phyloP scores from a whole-genome alignment of 1,284 basidiomycete genomes.

The Cryptococcus sp. region DNA sequence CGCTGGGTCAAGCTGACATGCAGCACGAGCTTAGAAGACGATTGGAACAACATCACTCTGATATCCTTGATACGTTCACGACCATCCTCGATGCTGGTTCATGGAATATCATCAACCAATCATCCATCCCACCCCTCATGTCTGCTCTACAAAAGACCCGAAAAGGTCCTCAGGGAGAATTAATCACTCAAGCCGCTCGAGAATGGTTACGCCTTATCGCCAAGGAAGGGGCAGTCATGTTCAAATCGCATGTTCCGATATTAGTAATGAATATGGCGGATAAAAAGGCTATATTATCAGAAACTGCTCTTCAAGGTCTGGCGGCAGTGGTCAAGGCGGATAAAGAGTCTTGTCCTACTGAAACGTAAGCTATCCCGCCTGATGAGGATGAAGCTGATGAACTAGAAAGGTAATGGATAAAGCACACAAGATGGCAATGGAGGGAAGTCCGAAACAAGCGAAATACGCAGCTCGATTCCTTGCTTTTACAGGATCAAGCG shows the following conservation, averaged over 20 bases:
- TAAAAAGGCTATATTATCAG: slow-evolving; percentile 57
- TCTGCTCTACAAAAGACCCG: slow-evolving; percentile 55
- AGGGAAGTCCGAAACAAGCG: slow-evolving; percentile 64
- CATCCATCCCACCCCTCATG: slow-evolving; percentile 71
- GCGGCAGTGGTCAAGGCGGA: slow-evolving; percentile 64
- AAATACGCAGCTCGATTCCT: slow-evolving; percentile 84
- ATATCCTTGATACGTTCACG: slow-evolving; percentile 64
- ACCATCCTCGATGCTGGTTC: slow-evolving; percentile 67
- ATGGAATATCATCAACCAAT: slow-evolving; percentile 74
- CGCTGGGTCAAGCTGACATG: slow-evolving; percentile 3
- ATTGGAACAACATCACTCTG: slow-evolving; percentile 63
- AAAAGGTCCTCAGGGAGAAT: slow-evolving; percentile 8
- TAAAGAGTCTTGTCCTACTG: slow-evolving; percentile 55
- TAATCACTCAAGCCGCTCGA: slow-evolving; percentile 25
- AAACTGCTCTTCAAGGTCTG: slow-evolving; percentile 69
- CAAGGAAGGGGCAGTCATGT: slow-evolving; percentile 71
- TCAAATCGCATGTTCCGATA: slow-evolving; percentile 68
- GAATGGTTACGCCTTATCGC: slow-evolving; percentile 57
- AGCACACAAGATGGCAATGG: slow-evolving; percentile 59
- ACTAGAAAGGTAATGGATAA: slow-evolving; percentile 54
- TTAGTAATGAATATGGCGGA: slow-evolving; percentile 67
- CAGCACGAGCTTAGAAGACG: slow-evolving; percentile 73
- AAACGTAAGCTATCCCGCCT: slow-evolving; percentile 58
- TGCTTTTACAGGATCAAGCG: slow-evolving; percentile 57
- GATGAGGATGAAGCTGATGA: slow-evolving; percentile 1